These are phyloP conservation scores for Rubia tinctorum DNA, from an alignment of 305 asterid species.

Conservation along the genomic window DNA sequence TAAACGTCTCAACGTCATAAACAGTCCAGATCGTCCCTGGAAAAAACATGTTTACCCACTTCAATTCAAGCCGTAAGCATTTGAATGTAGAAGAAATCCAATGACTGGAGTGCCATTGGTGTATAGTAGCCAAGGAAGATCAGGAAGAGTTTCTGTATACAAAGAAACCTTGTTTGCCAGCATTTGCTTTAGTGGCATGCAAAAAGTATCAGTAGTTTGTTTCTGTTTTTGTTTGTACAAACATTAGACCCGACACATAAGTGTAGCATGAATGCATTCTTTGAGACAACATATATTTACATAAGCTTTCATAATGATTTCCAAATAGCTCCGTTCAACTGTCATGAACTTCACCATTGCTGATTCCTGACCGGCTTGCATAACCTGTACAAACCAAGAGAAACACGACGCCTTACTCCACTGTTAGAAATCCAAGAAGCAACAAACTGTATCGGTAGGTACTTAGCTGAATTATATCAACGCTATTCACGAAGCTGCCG, in stretches of 20 bases:
- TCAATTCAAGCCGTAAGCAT: neutral
- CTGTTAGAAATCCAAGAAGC: too few relatives aligned
- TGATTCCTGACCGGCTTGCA: too few relatives aligned
- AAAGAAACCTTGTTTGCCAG: neutral
- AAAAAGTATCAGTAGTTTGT: neutral
- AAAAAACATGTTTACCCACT: neutral
- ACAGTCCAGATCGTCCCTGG: neutral
- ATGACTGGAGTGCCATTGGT: neutral
- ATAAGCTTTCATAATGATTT: too few relatives aligned
- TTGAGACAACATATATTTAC: too few relatives aligned
- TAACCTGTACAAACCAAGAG: too few relatives aligned
- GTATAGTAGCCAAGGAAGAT: neutral
- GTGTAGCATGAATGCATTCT: too few relatives aligned
- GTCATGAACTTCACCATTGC: too few relatives aligned
- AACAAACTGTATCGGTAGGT: too few relatives aligned
- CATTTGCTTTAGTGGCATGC: neutral
- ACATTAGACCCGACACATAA: neutral
- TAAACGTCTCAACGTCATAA: neutral
- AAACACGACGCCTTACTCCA: too few relatives aligned
- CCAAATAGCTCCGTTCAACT: too few relatives aligned
- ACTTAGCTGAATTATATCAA: too few relatives aligned
- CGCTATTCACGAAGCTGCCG: too few relatives aligned
- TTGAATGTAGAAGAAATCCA: neutral
- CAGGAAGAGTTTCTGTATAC: neutral
- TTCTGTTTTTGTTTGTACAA: neutral